phyloP scores from a whole-genome alignment of 345 rosid species.

The Salix viminalis region DNA sequence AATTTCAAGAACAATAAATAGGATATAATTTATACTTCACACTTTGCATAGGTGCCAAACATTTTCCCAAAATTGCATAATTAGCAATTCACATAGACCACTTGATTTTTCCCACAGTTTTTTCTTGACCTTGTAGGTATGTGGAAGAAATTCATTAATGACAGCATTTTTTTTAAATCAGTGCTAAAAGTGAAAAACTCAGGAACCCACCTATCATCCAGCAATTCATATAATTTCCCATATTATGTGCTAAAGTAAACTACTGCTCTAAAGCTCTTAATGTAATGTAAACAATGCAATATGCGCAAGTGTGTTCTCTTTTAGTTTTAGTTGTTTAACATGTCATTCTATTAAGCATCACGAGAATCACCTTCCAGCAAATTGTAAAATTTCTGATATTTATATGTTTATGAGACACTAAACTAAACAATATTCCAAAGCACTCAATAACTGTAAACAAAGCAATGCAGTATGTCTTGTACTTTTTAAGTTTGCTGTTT shows the following conservation, averaged over 20 bases:
- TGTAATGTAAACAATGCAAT: not conserved
- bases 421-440: not conserved
- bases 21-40: not conserved
- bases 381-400: not conserved
- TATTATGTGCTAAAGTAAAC: not conserved
- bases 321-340: not conserved
- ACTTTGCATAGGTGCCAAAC: not conserved
- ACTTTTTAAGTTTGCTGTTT: not conserved
- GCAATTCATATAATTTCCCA: not conserved
- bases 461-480: not conserved
- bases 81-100: not conserved
- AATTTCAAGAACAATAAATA: slow-evolving; percentile 2
- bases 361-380: not conserved
- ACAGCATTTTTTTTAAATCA: not conserved
- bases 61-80: not conserved
- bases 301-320: not conserved
- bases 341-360: not conserved
- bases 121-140: not conserved
- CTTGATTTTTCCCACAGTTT: not conserved
- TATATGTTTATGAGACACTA: not conserved
- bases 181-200: not conserved
- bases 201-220: not conserved
- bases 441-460: not conserved
- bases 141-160: not conserved
- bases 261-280: not conserved